These are phyloP conservation scores for Tylopilus intermedius DNA, from an alignment of 768 basidiomycete species.

Conservation along the genomic window DNA sequence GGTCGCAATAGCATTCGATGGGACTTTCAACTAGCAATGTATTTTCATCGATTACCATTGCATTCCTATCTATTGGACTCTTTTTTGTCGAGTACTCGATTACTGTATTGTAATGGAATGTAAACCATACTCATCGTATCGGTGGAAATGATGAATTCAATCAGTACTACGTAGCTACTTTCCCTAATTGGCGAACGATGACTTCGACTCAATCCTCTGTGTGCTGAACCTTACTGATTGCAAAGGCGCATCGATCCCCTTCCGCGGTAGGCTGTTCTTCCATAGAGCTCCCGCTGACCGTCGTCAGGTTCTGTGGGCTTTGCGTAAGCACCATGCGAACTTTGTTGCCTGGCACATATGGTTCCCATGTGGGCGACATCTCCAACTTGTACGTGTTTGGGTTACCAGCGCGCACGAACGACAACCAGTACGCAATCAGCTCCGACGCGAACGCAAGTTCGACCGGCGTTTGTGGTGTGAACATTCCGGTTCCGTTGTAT, in stretches of 20 bases:
- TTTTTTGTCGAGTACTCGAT: background rate
- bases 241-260: constrained; percentile 36
- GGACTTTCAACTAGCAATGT: background rate
- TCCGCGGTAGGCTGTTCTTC: constrained; percentile 38
- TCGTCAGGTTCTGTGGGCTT: constrained; percentile 16
- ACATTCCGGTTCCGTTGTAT: constrained; percentile 49
- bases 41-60: background rate
- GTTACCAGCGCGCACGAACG: constrained; percentile 44
- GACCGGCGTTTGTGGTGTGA: constrained; percentile 41
- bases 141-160: too few species aligned
- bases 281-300: constrained; percentile 37
- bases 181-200: background rate
- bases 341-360: constrained; percentile 30
- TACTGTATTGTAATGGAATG: background rate
- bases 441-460: constrained; percentile 53
- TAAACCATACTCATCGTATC: background rate
- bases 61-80: background rate
- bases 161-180: background rate
- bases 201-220: constrained; percentile 21
- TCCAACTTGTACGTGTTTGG: constrained; percentile 53
- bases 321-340: constrained; percentile 42
- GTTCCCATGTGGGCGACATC: constrained; percentile 47
- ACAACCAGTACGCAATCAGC: constrained; percentile 62
- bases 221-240: constrained; percentile 29
- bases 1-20: background rate